phyloP scores from a whole-genome alignment of 768 basidiomycete genomes.

The Russula sp. region DNA sequence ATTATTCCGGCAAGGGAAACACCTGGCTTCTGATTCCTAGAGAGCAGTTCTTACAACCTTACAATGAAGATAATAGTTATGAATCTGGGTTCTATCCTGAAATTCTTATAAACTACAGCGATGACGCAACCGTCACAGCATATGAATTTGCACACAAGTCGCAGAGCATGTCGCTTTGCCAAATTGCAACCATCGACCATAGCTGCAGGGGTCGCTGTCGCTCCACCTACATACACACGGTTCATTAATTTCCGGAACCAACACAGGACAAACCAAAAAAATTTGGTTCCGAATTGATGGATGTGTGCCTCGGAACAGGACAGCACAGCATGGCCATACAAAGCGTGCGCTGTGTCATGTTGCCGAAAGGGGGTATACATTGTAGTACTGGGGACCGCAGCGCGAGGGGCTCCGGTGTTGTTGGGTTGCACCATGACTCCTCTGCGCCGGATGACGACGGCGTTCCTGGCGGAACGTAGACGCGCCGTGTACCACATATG shows the following conservation, averaged over 20 bases:
- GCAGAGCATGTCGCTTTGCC: not conserved
- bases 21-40: not conserved
- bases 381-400: not conserved
- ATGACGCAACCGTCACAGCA: not conserved
- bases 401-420: not conserved
- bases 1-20: not conserved
- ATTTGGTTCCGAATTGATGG: not conserved
- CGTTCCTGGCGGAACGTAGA: not conserved
- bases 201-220: not conserved
- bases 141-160: not conserved
- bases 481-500: not conserved
- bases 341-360: not conserved
- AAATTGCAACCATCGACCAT: not conserved
- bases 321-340: not conserved
- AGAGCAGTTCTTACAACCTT: not conserved
- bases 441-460: not conserved
- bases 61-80: not conserved
- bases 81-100: not conserved
- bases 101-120: not conserved
- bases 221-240: not conserved
- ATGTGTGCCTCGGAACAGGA: not conserved
- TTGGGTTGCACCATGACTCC: constrained; percentile 10
- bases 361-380: not conserved
- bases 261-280: not conserved
- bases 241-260: not conserved